Evolutionary conservation across 2,329 filamentous ascomycete species (phyloP).

Genomic region (Madurella mycetomatis): DNA sequence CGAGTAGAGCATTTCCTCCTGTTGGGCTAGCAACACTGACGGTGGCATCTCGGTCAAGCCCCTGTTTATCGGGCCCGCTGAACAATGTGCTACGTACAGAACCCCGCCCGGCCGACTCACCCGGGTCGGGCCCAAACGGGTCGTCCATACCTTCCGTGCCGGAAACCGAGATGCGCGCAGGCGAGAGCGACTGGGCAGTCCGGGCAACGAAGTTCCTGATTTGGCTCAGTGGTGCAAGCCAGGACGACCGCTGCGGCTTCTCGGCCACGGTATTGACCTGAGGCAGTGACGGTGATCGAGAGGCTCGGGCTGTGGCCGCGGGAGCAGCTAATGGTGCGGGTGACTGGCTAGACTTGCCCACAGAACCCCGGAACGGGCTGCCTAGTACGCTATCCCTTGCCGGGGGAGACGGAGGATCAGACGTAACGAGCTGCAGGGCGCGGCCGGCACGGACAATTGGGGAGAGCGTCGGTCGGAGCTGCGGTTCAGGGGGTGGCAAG

Average conservation of each 20-base stretch:
- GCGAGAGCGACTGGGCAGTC: constrained; percentile 30
- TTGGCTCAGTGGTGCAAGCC: constrained; percentile 31
- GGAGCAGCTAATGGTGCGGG: constrained; percentile 26
- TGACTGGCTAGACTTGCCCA: constrained; percentile 30
- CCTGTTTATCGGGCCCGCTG: constrained; percentile 1
- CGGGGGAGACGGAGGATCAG: constrained; percentile 54
- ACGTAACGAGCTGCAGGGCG: constrained; percentile 54
- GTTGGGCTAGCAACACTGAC: constrained; percentile 30
- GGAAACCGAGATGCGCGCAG: constrained; percentile 20
- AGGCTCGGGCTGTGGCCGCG: background rate
- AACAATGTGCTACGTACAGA: constrained; percentile 19
- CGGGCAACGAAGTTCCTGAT: constrained; percentile 31
- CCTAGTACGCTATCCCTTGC: constrained; percentile 47
- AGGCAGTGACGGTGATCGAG: constrained; percentile 14
- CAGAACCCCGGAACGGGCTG: constrained; percentile 50
- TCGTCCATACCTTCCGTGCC: constrained; percentile 21
- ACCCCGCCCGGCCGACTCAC: constrained; percentile 6
- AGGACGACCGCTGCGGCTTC: constrained; percentile 22
- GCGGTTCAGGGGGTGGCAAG: constrained; percentile 28
- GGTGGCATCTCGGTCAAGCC: constrained; percentile 11
- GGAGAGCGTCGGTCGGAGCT: constrained; percentile 44
- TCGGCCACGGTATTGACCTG: background rate
- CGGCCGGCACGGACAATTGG: constrained; percentile 56
- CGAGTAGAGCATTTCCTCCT: constrained; percentile 23
- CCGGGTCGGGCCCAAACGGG: constrained; percentile 24